A percentile compares a stretch with the other conserved stretches of the same genome.
phyloP scores from a whole-genome alignment of 208 protist genomes.

The Leishmania gerbilli region DNA sequence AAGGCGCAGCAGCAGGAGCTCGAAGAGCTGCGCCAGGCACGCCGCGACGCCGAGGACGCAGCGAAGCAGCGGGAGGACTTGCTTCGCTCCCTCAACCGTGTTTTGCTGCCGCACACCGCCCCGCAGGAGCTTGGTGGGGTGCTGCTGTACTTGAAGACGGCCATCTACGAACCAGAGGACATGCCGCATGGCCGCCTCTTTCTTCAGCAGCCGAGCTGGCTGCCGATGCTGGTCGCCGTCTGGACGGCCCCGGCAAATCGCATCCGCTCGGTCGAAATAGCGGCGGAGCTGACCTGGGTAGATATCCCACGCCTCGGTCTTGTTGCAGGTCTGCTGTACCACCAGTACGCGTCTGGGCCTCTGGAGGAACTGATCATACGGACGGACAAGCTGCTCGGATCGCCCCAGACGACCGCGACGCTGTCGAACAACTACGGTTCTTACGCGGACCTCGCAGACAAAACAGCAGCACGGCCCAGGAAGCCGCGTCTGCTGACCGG shows the following conservation, averaged over 20 bases:
- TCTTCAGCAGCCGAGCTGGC: conserved; percentile 61
- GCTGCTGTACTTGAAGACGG: conserved; percentile 63
- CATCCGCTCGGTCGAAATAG: conserved; percentile 48
- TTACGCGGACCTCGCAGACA: neutral
- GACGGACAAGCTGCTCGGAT: conserved; percentile 44
- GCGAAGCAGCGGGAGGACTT: conserved; percentile 23
- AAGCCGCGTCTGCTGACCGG: neutral
- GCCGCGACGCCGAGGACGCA: conserved; percentile 48
- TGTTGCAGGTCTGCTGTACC: conserved; percentile 59
- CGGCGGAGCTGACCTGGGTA: conserved; percentile 36
- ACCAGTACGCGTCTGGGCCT: conserved; percentile 31
- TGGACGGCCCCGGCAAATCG: conserved; percentile 52
- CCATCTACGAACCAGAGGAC: conserved; percentile 54
- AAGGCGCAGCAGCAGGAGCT: conserved; percentile 66
- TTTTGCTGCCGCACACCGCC: conserved; percentile 60
- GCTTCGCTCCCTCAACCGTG: conserved; percentile 43
- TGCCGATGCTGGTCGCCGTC: conserved; percentile 57
- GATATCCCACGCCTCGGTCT: conserved; percentile 71
- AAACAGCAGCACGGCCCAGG: neutral
- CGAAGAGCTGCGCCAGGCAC: conserved; percentile 40
- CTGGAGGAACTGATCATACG: conserved; percentile 50
- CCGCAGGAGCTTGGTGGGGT: conserved; percentile 40
- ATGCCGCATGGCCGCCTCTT: conserved; percentile 48
- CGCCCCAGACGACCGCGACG: neutral
- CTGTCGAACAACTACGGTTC: neutral